Percentiles rank a stretch among this genome's conserved stretches.
These are phyloP conservation scores for Blechomonas ayalai DNA, from an alignment of 208 protist genomes.

Conservation along the genomic window DNA sequence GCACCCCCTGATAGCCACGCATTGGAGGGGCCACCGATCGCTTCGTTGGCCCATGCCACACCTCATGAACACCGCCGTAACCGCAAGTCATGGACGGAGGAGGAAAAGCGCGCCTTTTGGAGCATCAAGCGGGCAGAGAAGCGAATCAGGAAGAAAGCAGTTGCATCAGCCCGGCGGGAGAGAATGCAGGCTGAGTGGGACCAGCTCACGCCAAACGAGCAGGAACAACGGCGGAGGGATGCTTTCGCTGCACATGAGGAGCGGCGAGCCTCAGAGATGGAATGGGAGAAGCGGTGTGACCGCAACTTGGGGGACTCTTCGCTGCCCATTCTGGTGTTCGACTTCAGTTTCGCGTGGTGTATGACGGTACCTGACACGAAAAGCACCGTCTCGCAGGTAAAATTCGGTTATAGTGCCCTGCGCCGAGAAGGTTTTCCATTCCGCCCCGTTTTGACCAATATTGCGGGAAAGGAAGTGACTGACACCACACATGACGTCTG, in stretches of 20 bases:
- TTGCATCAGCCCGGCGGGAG: slow-evolving; percentile 18
- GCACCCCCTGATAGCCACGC: no score
- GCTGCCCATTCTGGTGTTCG: slow-evolving; percentile 66
- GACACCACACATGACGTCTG: slow-evolving; percentile 3
- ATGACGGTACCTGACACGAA: slow-evolving; percentile 72
- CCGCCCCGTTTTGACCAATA: slow-evolving; percentile 61
- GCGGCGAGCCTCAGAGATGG: slow-evolving; percentile 29
- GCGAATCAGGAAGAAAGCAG: slow-evolving; percentile 21
- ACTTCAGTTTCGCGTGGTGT: slow-evolving; percentile 83
- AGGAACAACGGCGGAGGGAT: slow-evolving; percentile 18
- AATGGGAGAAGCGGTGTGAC: slow-evolving; percentile 14
- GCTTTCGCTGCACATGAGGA: slow-evolving; percentile 38
- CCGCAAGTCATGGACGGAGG: slow-evolving; percentile 42
- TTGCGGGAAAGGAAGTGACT: slow-evolving; percentile 25
- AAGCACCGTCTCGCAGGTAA: slow-evolving; percentile 80
- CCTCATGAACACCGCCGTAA: slow-evolving; percentile 24
- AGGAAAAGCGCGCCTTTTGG: slow-evolving; percentile 56
- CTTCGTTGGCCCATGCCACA: no score
- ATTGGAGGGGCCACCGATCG: no score
- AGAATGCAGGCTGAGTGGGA: slow-evolving; percentile 45
- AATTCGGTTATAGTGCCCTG: slow-evolving; percentile 78
- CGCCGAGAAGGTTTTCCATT: slow-evolving; percentile 61
- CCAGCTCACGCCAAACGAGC: slow-evolving; percentile 38
- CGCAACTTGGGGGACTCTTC: slow-evolving; percentile 20
- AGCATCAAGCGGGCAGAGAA: slow-evolving; percentile 41